Evolutionary conservation across 2,329 filamentous ascomycete genomes (phyloP).

Genomic region (Parafenestella ontariensis): DNA sequence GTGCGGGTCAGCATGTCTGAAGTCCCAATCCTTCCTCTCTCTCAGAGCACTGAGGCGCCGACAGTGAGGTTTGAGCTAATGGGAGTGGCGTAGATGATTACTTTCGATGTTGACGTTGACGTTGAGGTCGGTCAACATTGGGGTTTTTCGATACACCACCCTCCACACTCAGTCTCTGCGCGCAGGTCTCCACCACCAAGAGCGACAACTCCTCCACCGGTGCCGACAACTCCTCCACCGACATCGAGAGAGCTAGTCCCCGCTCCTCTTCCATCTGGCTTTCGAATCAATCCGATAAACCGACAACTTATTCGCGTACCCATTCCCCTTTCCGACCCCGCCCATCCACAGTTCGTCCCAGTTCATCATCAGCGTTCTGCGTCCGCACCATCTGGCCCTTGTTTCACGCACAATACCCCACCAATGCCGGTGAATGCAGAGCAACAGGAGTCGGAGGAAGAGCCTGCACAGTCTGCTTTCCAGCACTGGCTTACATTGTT

Average conservation of each 20-base stretch:
- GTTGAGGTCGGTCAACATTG: slow-evolving; percentile 3
- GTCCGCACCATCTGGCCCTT: not conserved
- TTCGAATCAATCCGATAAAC: not conserved
- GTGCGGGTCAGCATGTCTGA: slow-evolving; percentile 32
- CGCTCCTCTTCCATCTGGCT: slow-evolving; percentile 3
- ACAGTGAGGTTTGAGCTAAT: slow-evolving; percentile 6
- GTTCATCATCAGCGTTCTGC: not conserved
- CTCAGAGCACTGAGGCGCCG: not conserved
- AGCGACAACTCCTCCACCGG: not conserved
- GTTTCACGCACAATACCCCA: not conserved
- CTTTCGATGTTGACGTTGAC: slow-evolving; percentile 10
- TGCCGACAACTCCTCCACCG: not conserved
- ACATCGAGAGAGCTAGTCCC: not conserved
- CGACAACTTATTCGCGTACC: not conserved
- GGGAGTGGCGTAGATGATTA: slow-evolving; percentile 4
- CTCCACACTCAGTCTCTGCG: not conserved
- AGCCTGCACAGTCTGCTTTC: slow-evolving; percentile 3
- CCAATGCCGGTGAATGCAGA: not conserved
- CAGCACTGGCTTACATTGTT: slow-evolving; percentile 21
- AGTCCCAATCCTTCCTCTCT: slow-evolving; percentile 7
- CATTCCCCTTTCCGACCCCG: not conserved
- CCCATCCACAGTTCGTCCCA: not conserved
- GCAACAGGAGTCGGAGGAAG: not conserved
- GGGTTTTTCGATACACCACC: not conserved
- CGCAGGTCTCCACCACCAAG: not conserved